These are phyloP conservation scores for Nectriaceae sp. DNA, from an alignment of 2,329 filamentous ascomycete species.

Conservation along the genomic window DNA sequence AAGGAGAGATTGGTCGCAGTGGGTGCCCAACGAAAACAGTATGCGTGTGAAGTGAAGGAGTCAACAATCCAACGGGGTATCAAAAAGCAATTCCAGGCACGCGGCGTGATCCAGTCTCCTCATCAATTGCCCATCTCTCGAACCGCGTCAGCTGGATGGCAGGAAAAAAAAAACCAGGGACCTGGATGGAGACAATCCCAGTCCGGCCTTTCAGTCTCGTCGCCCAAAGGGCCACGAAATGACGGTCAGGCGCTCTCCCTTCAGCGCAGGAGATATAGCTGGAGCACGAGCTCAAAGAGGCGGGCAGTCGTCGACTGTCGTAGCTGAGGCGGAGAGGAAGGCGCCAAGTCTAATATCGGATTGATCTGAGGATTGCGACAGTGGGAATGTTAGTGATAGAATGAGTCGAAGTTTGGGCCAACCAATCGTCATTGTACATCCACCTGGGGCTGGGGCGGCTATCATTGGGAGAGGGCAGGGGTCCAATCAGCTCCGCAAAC, in stretches of 20 bases:
- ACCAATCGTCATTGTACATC: constrained; percentile 30
- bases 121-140: background rate
- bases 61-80: no score
- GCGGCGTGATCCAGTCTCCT: constrained; percentile 1
- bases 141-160: background rate
- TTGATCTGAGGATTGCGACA: constrained; percentile 8
- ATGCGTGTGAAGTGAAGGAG: no score
- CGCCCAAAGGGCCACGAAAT: constrained; percentile 19
- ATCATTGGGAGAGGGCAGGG: constrained; percentile 23
- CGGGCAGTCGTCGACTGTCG: background rate
- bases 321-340: constrained; percentile 14
- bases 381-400: constrained; percentile 6
- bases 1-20: no score
- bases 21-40: no score
- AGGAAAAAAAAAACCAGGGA: background rate
- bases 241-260: constrained; percentile 12
- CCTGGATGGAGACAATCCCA: background rate
- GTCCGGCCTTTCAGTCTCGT: constrained; percentile 6
- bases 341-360: constrained; percentile 3
- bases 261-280: background rate
- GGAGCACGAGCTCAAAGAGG: background rate
- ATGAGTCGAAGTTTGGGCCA: constrained; percentile 16
- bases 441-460: constrained; percentile 23
- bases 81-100: constrained; percentile 16
- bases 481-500: constrained; percentile 17